Evolutionary conservation across 352 stramenopile species (phyloP).

Genomic region (Ophiocytium majus): DNA sequence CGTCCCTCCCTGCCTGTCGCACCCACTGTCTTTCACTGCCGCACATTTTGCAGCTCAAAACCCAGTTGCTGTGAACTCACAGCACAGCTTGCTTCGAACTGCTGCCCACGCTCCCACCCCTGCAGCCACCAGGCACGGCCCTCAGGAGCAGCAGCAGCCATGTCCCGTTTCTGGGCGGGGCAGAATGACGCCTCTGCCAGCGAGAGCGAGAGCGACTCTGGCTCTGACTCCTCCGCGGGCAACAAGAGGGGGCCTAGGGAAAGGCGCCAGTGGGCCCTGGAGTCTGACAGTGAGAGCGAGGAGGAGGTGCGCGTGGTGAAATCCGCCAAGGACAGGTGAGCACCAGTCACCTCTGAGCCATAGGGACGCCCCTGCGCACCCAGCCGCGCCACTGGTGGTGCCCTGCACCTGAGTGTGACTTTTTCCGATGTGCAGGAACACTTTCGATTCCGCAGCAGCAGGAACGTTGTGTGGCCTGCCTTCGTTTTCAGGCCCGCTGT

Average conservation of each 20-base stretch:
- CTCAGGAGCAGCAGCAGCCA: background rate
- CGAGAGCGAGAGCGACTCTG: constrained; percentile 36
- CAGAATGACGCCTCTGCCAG: constrained; percentile 15
- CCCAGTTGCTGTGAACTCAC: no score
- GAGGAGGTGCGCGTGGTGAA: constrained; percentile 82
- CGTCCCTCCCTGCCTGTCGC: no score
- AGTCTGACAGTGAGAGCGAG: constrained; percentile 49
- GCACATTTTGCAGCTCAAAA: no score
- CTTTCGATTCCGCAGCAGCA: no score
- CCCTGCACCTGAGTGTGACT: no score
- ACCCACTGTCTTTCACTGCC: no score
- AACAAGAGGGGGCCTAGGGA: constrained; percentile 18
- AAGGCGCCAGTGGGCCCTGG: constrained; percentile 47
- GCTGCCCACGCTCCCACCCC: background rate
- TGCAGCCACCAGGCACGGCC: background rate
- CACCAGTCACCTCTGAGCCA: no score
- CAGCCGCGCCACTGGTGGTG: no score
- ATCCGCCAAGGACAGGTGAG: constrained; percentile 78
- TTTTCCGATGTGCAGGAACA: no score
- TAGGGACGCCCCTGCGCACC: no score
- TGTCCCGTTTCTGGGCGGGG: constrained; percentile 13
- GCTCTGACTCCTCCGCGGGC: constrained; percentile 49
- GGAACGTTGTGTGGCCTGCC: no score
- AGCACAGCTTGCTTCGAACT: background rate
- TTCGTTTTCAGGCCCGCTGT: no score